phyloP scores from a whole-genome alignment of 78 protist genomes.

The Capsaspora owczarzaki region DNA sequence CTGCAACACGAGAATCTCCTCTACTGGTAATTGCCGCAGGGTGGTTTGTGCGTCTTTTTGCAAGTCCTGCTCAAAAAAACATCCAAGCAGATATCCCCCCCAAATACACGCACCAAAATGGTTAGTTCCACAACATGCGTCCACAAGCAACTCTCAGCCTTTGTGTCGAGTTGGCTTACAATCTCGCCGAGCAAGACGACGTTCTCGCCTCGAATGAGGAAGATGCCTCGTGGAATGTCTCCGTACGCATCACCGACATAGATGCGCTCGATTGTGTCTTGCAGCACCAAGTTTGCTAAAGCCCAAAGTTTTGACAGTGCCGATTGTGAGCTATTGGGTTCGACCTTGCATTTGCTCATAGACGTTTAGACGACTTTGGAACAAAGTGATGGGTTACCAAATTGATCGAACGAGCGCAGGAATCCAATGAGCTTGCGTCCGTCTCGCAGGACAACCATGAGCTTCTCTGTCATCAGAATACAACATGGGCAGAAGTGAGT shows the following conservation, averaged over 20 bases:
- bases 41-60: not conserved
- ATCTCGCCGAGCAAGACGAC: conserved; percentile 63
- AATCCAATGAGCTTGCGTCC: conserved; percentile 72
- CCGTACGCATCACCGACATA: conserved; percentile 49
- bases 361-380: too few relatives aligned
- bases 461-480: conserved; percentile 35
- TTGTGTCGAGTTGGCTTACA: not conserved
- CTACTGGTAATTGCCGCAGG: not conserved
- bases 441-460: conserved; percentile 70
- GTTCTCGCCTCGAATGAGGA: conserved; percentile 69
- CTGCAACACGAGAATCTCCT: not conserved
- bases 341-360: too few relatives aligned
- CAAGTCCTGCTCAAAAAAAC: not conserved
- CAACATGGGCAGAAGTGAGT: too few relatives aligned
- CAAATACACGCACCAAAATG: too few relatives aligned
- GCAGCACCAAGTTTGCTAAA: conserved; percentile 68
- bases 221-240: conserved; percentile 59
- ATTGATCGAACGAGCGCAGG: conserved; percentile 77
- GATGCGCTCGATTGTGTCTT: conserved; percentile 62
- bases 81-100: too few relatives aligned
- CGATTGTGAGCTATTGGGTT: too few relatives aligned
- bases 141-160: not conserved
- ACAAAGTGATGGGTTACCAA: too few relatives aligned
- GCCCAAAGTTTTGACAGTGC: too few relatives aligned
- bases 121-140: too few relatives aligned